phyloP scores from a whole-genome alignment of 345 rosid genomes.

The Eucalyptus caleyi region DNA sequence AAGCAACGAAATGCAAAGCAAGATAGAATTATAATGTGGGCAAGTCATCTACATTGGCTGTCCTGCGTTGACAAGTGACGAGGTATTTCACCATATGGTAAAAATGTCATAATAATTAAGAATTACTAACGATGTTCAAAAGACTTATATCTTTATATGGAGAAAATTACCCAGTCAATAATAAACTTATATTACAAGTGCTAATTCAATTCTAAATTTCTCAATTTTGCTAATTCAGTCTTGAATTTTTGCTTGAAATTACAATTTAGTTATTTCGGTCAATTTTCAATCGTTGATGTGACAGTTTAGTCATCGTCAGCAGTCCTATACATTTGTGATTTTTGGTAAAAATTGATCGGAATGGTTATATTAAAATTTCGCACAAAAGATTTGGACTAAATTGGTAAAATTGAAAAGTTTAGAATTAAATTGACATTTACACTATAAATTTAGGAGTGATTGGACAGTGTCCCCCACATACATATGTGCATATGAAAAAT shows the following conservation, averaged over 20 bases:
- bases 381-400: rapidly evolving
- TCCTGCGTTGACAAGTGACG: not conserved
- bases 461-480: not conserved
- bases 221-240: rapidly evolving
- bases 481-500: not conserved
- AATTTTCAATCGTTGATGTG: not conserved
- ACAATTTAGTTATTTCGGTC: rapidly evolving
- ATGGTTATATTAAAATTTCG: not conserved
- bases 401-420: not conserved
- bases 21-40: not conserved
- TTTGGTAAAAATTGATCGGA: not conserved
- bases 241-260: not conserved
- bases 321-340: not conserved
- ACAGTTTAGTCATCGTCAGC: rapidly evolving
- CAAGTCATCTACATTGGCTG: not conserved
- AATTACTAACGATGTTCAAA: not conserved
- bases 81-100: not conserved
- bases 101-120: not conserved
- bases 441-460: not conserved
- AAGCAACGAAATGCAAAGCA: not conserved
- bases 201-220: not conserved
- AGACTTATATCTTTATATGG: not conserved
- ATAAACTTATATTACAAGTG: not conserved
- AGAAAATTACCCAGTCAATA: not conserved
- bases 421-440: rapidly evolving